Conservation (phyloP, 345 rosid genomes). For the Gossypium herbaceum region DNA sequence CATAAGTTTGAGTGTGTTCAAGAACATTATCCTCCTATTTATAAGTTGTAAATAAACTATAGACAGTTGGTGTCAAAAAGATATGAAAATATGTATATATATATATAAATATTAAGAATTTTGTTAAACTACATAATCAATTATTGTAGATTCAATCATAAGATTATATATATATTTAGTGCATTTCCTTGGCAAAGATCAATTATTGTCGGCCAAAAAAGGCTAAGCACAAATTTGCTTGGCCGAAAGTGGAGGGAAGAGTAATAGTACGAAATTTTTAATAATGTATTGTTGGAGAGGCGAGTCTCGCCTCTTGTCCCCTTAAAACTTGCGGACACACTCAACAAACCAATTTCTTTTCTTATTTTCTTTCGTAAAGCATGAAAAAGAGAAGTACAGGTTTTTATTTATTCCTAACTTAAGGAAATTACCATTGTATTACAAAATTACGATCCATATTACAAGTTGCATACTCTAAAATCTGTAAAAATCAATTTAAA, state of each 20-base stretch:
- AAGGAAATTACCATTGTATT: too few species aligned
- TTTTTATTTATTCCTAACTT: too few species aligned
- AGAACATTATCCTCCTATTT: accelerated
- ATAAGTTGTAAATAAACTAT: accelerated
- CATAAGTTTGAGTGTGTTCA: accelerated
- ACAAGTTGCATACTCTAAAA: too few species aligned
- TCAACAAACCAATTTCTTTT: background rate
- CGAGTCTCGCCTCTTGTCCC: background rate
- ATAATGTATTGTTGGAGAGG: background rate
- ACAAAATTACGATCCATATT: too few species aligned
- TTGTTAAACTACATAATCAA: too few species aligned
- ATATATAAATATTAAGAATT: too few species aligned
- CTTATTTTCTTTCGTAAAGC: too few species aligned
- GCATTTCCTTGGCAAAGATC: background rate
- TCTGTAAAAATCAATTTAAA: too few species aligned
- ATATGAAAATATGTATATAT: background rate
- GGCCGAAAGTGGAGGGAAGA: background rate
- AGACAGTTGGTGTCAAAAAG: accelerated
- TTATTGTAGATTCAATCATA: too few species aligned
- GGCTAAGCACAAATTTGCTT: background rate
- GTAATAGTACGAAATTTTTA: too few species aligned
- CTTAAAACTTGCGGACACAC: background rate
- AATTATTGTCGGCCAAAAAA: background rate
- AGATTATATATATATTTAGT: background rate
- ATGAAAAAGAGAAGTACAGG: too few species aligned